Base-by-base conservation (phyloP, 192 early-diverging fungal species). In the Backusella morwellensis region DNA sequence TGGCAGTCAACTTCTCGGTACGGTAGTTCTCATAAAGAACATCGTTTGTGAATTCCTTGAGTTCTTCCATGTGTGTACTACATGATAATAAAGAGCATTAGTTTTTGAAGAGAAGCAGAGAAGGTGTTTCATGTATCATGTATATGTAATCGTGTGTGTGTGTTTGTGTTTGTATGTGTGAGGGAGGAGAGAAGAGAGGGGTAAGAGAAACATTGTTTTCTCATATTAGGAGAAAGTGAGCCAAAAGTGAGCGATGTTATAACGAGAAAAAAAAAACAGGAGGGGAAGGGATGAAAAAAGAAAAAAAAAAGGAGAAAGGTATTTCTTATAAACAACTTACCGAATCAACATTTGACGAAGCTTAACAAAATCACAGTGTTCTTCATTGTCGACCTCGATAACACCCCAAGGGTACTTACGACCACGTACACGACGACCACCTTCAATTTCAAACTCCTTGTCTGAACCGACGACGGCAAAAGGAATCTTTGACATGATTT, bases 21-120 rank as follows among this genome's bases (percentile, higher is more conserved):
- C 98, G 92, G 88, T 97, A 98, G 82, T 92, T 90, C 85, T 99
- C 97, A 86, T 99, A 99, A 72, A 97, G 94, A 15, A 96, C 88
- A 79, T 91, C 87, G 70, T 93, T 91, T 35, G 98, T 99, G 47
- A 92, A 90, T 83, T 98, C 97, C 82, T 96, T 97, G 81, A 99
- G 91, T 83, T 99, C 98, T 84, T 99, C 96, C 90, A 99, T 90
- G 86, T 99, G 98, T 41, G 97, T 97, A 82, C 93, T 87, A 56
- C 70, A 40, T 70, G 32, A 35, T 66, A 21, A 52, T 14, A 75
- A 68, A 68, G 23, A 23, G 11, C 29, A 8, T 29, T 63, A 63
- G 26, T 63, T 29, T 23, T 63, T 63, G 26, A 63, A 63, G 56
- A 63, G 11, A 63, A 63, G n/a, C 4, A 21, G n/a, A 54, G 35